Percentiles rank a stretch among this genome's conserved stretches.
These are phyloP conservation scores for Candida orba DNA, from an alignment of 805 yeast genomes.

Conservation along the genomic window DNA sequence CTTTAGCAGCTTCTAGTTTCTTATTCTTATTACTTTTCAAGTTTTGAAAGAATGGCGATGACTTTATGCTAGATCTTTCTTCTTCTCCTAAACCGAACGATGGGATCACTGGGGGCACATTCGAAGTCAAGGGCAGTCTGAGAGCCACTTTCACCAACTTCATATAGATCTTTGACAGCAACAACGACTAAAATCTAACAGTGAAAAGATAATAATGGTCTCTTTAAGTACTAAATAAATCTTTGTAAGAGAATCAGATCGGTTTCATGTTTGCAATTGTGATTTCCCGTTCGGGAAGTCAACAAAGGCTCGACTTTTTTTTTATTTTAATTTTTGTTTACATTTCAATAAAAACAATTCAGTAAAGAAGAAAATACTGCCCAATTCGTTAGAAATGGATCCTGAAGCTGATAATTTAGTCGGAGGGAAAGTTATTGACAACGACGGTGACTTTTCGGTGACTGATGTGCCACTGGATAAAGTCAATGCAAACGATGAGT, in stretches of 20 bases:
- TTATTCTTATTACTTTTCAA: too few species aligned
- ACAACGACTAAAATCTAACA: too few species aligned
- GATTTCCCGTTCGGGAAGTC: constrained; percentile 2
- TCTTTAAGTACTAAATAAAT: not conserved
- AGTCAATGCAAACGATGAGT: too few species aligned
- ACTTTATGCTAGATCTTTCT: too few species aligned
- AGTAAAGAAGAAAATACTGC: not conserved
- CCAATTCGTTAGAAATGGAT: not conserved
- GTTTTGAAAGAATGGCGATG: too few species aligned
- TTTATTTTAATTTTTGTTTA: not conserved
- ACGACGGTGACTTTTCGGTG: not conserved
- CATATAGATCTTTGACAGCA: too few species aligned
- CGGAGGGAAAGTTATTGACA: not conserved
- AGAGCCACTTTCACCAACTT: not conserved
- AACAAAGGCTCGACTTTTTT: not conserved
- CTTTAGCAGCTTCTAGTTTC: not conserved
- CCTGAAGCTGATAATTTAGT: not conserved
- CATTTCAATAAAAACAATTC: not conserved
- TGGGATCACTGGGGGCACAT: not conserved
- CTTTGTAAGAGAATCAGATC: not conserved
- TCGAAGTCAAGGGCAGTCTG: not conserved
- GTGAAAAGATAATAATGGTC: not conserved
- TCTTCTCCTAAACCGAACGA: not conserved
- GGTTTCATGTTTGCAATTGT: not conserved
- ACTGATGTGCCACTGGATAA: too few species aligned